phyloP scores from a whole-genome alignment of 345 rosid species.

The Garcia nutans region DNA sequence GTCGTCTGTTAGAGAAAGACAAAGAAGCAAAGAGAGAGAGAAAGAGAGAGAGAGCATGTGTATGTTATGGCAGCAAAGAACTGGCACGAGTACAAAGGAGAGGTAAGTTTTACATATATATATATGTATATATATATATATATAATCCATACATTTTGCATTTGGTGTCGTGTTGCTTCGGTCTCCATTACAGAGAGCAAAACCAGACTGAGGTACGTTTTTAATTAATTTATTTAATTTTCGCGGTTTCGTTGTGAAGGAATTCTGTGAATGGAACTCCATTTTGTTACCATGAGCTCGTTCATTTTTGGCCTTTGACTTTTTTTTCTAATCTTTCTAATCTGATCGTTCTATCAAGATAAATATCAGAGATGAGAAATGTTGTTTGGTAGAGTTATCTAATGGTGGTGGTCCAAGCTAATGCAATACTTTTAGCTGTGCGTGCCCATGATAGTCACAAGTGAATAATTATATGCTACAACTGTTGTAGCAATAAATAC shows the following conservation, averaged over 20 bases:
- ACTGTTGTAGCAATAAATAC: no score
- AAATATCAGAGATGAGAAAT: no score
- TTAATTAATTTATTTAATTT: background rate
- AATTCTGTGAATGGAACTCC: background rate
- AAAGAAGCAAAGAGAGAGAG: background rate
- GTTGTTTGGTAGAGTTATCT: background rate
- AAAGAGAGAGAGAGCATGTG: conserved; percentile 10
- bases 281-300: background rate
- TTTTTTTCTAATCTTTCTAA: no score
- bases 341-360: no score
- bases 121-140: no score
- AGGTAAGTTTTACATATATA: background rate
- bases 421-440: background rate
- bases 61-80: background rate
- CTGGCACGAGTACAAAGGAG: conserved; percentile 25
- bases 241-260: background rate
- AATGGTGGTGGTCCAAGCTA: background rate
- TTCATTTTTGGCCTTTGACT: background rate
- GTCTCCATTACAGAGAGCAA: conserved; percentile 4
- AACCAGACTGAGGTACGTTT: background rate
- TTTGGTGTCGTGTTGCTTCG: background rate
- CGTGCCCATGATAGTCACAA: conserved; percentile 6
- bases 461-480: no score
- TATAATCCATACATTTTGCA: background rate
- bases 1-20: background rate